Evolutionary conservation across 2,329 filamentous ascomycete genomes (phyloP), one percentile per base, ranked within the genome.

Genomic region (Alternaria dauci): DNA sequence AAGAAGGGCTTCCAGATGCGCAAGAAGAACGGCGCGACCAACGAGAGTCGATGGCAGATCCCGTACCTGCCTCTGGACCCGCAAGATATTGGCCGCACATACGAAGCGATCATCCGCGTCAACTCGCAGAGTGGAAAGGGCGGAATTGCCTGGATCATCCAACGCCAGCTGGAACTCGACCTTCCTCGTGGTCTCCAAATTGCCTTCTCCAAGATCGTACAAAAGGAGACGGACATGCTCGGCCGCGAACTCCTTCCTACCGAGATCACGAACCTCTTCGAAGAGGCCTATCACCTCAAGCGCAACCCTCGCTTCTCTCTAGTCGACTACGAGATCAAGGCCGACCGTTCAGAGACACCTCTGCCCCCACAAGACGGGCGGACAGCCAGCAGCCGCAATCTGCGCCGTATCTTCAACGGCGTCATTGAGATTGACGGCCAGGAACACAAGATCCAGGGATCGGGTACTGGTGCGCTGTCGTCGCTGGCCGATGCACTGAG

Each of bases 101-200:
- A 98, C 86, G 94, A 98, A 81, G 94, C 94, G 60, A 91, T 98
- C 76, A 98, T 98, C 76, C 91, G 94, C 61, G 94, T 98, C 86
- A 99, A 98, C 84, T 96, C 92, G 18, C 94, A 98, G 79, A 92
- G 89, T 71, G 94, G 94, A 67, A 98, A 99, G 83, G 94, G 94
- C 63, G 95, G 95, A 71, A 90, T 92, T 61, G 94, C 94, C 52
- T 98, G 92, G 92, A 91, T 98, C 76, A 94, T 98, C 76, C 89
- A 94, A 76, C 90, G 91, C 70, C 90, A 93, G 73, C 88, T 98
- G 63, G 88, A 95, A 74, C 90, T 98, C 72, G 95, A 98, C 78
- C 87, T 98, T 52, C 95, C 95, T 16, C 92, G 95, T 64, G 93
- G 93, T 54, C 86, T 98, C 52, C 94, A 98, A 80, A 86, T 97